These are phyloP conservation scores for Chamaecrista fasciculata DNA, from an alignment of 306 rosid species.

Conservation along the genomic window DNA sequence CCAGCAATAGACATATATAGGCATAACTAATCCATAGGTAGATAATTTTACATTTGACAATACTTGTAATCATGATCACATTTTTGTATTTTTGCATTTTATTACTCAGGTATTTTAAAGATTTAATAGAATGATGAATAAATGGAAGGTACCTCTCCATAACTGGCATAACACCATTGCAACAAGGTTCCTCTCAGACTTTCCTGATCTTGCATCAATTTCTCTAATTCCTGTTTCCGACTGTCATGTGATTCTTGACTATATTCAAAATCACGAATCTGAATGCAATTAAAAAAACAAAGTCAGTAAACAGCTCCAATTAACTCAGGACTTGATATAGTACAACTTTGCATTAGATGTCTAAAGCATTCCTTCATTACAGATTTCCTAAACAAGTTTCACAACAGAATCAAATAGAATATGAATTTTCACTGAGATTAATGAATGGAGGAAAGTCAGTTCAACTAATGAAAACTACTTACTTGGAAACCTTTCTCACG, in stretches of 20 bases:
- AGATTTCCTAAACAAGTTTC: not conserved
- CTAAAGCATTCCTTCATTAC: not conserved
- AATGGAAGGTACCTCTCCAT: constrained; percentile 62
- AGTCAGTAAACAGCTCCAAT: constrained; percentile 13
- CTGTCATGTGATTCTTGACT: constrained; percentile 73
- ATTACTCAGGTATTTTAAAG: not conserved
- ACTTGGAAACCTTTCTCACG: constrained; percentile 82
- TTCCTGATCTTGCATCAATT: constrained; percentile 69
- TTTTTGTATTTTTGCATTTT: not conserved
- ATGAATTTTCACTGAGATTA: not conserved
- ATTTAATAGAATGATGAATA: not conserved
- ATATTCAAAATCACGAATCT: constrained; percentile 80
- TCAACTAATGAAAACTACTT: constrained; percentile 29
- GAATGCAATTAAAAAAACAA: constrained; percentile 28
- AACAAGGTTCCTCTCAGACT: constrained; percentile 63
- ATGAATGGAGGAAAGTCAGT: not conserved
- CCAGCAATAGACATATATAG: not conserved
- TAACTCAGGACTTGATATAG: not conserved
- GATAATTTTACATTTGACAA: not conserved
- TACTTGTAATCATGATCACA: not conserved
- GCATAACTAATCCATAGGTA: not conserved
- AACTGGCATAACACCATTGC: constrained; percentile 82
- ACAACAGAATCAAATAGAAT: not conserved
- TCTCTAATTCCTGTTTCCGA: constrained; percentile 68
- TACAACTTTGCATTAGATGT: not conserved